Percentiles rank a stretch among this genome's conserved stretches.
Evolutionary conservation across 2,329 filamentous ascomycete species (phyloP).

Genomic region (Bertia moriformis): DNA sequence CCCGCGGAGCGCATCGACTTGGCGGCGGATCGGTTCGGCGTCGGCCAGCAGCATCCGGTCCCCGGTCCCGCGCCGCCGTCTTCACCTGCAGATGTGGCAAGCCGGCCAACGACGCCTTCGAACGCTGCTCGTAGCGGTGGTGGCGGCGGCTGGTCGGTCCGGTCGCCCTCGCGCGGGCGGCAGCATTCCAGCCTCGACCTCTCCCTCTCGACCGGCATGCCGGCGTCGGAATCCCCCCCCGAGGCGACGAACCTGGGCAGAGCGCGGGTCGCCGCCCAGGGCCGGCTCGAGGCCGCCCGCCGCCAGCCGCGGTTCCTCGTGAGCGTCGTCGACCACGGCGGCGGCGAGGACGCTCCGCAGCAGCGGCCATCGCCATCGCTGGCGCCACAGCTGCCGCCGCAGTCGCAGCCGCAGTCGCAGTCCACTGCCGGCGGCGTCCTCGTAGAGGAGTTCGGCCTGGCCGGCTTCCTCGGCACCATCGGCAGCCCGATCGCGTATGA

Average conservation of each 20-base stretch:
- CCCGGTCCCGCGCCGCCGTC: neutral
- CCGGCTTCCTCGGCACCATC: constrained; percentile 45
- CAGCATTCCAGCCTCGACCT: constrained; percentile 5
- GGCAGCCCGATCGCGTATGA: constrained; percentile 45
- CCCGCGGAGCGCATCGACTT: constrained; percentile 40
- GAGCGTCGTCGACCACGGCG: constrained; percentile 34
- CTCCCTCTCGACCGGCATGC: constrained; percentile 5
- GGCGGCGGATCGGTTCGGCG: constrained; percentile 26
- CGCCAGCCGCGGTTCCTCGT: constrained; percentile 39
- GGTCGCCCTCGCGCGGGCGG: neutral
- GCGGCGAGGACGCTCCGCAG: too few relatives aligned
- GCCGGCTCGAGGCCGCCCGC: constrained; percentile 43
- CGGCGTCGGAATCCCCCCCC: constrained; percentile 10
- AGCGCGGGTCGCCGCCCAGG: constrained; percentile 50
- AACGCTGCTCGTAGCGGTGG: too few relatives aligned
- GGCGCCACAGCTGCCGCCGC: too few relatives aligned
- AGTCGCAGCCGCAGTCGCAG: too few relatives aligned
- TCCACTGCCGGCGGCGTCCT: constrained; percentile 33
- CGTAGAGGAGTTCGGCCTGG: constrained; percentile 37
- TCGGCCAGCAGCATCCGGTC: neutral
- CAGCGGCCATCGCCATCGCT: constrained; percentile 7
- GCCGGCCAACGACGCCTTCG: constrained; percentile 18
- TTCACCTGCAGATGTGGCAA: constrained; percentile 6
- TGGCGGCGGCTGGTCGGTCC: neutral
- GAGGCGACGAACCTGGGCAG: constrained; percentile 25